phyloP scores from a whole-genome alignment of 495 filamentous ascomycete genomes.

The Pyrenula massariospora region DNA sequence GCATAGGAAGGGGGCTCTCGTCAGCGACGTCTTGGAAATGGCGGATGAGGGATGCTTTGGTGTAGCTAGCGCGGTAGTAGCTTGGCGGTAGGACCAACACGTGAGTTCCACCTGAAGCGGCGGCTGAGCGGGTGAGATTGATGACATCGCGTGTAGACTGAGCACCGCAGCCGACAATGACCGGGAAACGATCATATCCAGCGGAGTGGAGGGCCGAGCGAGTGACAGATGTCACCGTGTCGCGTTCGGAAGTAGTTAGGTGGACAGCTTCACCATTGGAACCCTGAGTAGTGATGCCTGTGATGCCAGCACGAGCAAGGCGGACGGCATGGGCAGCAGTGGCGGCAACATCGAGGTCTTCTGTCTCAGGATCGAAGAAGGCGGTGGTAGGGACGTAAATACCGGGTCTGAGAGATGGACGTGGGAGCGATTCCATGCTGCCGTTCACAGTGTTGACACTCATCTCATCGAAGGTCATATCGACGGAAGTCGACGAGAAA shows the following conservation, averaged over 20 bases:
- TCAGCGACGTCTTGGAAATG: constrained; percentile 73
- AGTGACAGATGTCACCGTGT: constrained; percentile 58
- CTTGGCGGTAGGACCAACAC: constrained; percentile 75
- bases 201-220: constrained; percentile 61
- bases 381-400: constrained; percentile 61
- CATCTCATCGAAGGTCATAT: background rate
- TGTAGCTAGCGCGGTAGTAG: constrained; percentile 66
- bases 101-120: constrained; percentile 67
- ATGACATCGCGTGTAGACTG: constrained; percentile 83
- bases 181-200: constrained; percentile 54
- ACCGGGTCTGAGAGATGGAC: constrained; percentile 20
- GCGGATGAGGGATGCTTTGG: constrained; percentile 42
- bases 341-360: constrained; percentile 54
- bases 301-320: constrained; percentile 69
- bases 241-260: constrained; percentile 58
- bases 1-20: constrained; percentile 70
- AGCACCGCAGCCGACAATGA: constrained; percentile 78
- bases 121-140: constrained; percentile 65
- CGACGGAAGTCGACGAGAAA: background rate
- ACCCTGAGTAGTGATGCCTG: constrained; percentile 74
- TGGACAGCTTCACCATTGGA: constrained; percentile 87
- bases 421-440: background rate
- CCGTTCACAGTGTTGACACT: background rate
- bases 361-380: constrained; percentile 47
- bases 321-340: constrained; percentile 67